Evolutionary conservation across 2,329 filamentous ascomycete species (phyloP).

Genomic region (Scedosporium aurantiacum): DNA sequence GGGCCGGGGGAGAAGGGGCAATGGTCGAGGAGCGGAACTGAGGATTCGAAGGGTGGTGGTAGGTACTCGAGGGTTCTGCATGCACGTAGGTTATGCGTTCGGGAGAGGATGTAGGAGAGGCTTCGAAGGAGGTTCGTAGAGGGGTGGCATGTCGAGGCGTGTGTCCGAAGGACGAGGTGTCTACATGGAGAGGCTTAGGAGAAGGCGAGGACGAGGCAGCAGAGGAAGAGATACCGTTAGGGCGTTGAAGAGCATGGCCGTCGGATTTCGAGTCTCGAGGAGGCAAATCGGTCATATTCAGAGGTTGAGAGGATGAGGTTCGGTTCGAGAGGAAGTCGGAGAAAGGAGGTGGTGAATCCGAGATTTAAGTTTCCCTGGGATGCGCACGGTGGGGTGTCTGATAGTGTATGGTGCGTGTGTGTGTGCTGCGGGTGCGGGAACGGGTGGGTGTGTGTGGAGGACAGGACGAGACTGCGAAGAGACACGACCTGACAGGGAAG

Average conservation of each 20-base stretch:
- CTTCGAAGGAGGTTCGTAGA: background rate
- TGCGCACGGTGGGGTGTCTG: background rate
- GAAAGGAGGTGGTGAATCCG: background rate
- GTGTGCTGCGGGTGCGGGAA: background rate
- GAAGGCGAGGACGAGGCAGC: background rate
- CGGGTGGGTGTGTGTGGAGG: background rate
- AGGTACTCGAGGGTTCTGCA: background rate
- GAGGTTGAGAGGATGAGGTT: no score
- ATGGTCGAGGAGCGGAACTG: background rate
- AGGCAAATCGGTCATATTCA: background rate
- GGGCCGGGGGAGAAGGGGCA: background rate
- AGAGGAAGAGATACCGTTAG: background rate
- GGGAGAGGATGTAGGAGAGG: background rate
- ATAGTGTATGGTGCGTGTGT: background rate
- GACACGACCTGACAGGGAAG: background rate
- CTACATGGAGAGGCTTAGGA: background rate
- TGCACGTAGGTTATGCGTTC: background rate
- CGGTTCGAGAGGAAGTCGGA: background rate
- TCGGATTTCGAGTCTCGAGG: background rate
- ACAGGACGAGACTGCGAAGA: background rate
- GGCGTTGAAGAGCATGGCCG: background rate
- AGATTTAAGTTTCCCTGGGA: background rate
- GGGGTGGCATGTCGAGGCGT: slow-evolving; percentile 1
- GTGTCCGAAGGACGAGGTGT: background rate
- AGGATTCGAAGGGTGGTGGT: background rate